phyloP scores from a whole-genome alignment of 139 green algal genomes.

The Desmodesmus armatus region DNA sequence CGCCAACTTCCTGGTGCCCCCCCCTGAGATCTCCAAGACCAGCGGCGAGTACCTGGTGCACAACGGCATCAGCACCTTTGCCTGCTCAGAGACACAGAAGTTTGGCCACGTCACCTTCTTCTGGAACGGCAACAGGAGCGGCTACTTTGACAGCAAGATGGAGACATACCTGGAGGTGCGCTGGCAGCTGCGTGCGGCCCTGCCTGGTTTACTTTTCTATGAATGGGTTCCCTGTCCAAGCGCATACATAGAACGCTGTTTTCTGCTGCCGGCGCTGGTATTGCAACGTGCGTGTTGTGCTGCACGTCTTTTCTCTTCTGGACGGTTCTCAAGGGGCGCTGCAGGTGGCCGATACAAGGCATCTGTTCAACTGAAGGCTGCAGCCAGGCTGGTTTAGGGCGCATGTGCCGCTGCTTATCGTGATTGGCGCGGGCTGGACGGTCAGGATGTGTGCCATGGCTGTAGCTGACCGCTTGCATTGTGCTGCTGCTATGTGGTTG shows the following conservation, averaged over 20 bases:
- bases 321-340: no score
- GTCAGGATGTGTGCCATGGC: no score
- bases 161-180: constrained; percentile 91
- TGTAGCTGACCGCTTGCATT: no score
- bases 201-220: not conserved
- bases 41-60: constrained; percentile 89
- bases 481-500: not conserved
- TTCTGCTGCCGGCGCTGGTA: no score
- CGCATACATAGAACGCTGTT: no score
- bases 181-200: not conserved
- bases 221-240: no score
- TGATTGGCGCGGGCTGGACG: no score
- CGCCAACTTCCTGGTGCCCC: constrained; percentile 91
- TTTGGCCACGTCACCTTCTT: constrained; percentile 98
- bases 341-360: not conserved
- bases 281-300: no score
- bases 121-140: constrained; percentile 98
- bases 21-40: constrained; percentile 80
- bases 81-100: constrained; percentile 97
- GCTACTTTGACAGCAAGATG: constrained; percentile 91
- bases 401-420: no score
- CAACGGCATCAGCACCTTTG: constrained; percentile 90
- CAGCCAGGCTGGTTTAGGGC: not conserved
- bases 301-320: no score
- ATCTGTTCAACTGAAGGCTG: not conserved